Evolutionary conservation across 768 basidiomycete genomes (phyloP).

Genomic region (Crucibulum laeve): DNA sequence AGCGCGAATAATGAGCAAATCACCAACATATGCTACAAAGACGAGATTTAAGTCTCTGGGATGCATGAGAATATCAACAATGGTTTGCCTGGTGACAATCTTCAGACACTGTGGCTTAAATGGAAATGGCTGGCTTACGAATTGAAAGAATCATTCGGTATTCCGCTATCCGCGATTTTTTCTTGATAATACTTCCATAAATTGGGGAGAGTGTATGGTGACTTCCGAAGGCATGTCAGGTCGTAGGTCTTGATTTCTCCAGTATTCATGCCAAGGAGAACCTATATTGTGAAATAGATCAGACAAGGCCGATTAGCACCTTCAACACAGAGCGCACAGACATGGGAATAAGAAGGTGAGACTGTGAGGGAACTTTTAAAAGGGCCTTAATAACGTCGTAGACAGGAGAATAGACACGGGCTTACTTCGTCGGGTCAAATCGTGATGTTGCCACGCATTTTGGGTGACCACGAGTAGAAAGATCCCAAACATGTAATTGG

Average conservation of each 20-base stretch:
- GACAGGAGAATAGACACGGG: too few relatives aligned
- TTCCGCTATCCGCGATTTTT: slow-evolving; percentile 37
- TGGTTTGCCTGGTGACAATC: slow-evolving; percentile 21
- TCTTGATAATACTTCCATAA: slow-evolving; percentile 73
- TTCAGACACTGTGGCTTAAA: not conserved
- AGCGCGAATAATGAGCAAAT: slow-evolving; percentile 8
- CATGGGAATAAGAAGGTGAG: slow-evolving; percentile 72
- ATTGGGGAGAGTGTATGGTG: slow-evolving; percentile 67
- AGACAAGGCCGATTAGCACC: too few relatives aligned
- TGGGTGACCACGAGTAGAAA: slow-evolving; percentile 48
- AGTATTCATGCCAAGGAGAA: slow-evolving; percentile 42
- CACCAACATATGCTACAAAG: slow-evolving; percentile 75
- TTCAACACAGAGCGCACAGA: slow-evolving; percentile 32
- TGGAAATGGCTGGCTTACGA: slow-evolving; percentile 24
- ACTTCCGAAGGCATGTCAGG: slow-evolving; percentile 60
- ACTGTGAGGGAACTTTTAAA: slow-evolving; percentile 60
- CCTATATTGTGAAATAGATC: slow-evolving; percentile 22
- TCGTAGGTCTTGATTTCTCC: slow-evolving; percentile 74
- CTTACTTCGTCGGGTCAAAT: slow-evolving; percentile 45
- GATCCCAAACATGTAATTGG: slow-evolving; percentile 58
- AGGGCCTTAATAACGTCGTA: too few relatives aligned
- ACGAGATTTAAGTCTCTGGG: slow-evolving; percentile 70
- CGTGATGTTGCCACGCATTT: slow-evolving; percentile 40
- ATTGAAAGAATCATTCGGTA: slow-evolving; percentile 23
- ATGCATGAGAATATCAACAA: slow-evolving; percentile 61